These are phyloP conservation scores for Citrus unshiu DNA, from an alignment of 345 rosid genomes.

Conservation along the genomic window DNA sequence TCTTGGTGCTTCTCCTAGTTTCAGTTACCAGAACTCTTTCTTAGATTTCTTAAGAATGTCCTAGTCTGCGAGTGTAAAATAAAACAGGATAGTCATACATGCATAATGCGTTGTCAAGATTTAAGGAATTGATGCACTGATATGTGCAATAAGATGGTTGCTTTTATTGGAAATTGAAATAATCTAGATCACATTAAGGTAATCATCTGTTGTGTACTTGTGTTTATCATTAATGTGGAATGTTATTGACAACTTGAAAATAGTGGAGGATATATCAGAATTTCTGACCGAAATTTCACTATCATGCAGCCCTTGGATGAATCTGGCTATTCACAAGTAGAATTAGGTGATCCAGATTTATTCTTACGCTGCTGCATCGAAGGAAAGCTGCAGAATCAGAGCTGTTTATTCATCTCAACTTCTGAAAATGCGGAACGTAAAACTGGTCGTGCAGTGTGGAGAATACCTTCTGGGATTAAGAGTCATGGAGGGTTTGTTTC, in stretches of 20 bases:
- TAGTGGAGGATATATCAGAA: neutral
- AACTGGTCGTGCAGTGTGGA: constrained; percentile 42
- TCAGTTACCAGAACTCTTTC: neutral
- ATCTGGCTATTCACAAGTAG: constrained; percentile 57
- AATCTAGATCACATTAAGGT: too few relatives aligned
- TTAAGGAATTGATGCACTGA: neutral
- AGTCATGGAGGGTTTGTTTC: constrained; percentile 51
- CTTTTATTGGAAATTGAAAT: neutral
- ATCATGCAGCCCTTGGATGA: constrained; percentile 49
- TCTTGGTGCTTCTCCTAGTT: neutral
- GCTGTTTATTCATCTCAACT: constrained; percentile 40
- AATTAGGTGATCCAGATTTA: constrained; percentile 60
- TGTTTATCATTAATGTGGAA: neutral
- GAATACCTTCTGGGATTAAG: constrained; percentile 55
- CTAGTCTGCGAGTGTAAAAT: neutral
- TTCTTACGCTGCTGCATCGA: constrained; percentile 53
- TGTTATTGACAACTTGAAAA: neutral
- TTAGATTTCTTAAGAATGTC: neutral
- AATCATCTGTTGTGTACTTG: too few relatives aligned
- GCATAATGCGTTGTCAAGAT: neutral
- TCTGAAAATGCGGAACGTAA: constrained; percentile 12
- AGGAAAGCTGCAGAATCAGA: constrained; percentile 12
- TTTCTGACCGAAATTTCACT: neutral
- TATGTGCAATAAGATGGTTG: neutral
- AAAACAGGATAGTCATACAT: neutral